Evolutionary conservation across 2,329 filamentous ascomycete species (phyloP).

Genomic region (Cladosporium sp.): DNA sequence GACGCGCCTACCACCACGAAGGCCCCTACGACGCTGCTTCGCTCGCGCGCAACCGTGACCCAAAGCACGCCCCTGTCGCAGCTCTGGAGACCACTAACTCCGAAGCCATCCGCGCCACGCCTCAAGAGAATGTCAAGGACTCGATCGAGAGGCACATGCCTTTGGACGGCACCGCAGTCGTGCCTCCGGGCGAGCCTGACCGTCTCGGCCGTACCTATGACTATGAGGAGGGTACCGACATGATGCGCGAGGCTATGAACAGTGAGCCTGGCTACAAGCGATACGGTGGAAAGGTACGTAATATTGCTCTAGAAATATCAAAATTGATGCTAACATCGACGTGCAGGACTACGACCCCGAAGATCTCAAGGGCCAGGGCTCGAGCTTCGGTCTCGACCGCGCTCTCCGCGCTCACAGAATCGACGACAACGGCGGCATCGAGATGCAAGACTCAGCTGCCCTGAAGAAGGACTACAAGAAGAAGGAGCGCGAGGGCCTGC

Average conservation of each 20-base stretch:
- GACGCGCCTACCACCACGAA: constrained; percentile 73
- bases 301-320: constrained; percentile 16
- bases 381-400: constrained; percentile 67
- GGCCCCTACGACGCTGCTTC: constrained; percentile 84
- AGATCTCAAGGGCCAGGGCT: constrained; percentile 77
- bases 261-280: constrained; percentile 70
- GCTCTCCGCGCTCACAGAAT: constrained; percentile 56
- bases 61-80: constrained; percentile 62
- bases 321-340: background rate
- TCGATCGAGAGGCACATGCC: constrained; percentile 67
- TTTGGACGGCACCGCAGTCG: constrained; percentile 68
- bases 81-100: constrained; percentile 67
- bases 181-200: constrained; percentile 69
- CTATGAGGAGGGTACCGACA: constrained; percentile 80
- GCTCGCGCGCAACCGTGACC: constrained; percentile 61
- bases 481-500: constrained; percentile 23
- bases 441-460: constrained; percentile 37
- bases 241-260: constrained; percentile 68
- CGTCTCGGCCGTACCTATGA: constrained; percentile 62
- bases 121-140: constrained; percentile 69
- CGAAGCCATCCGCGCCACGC: constrained; percentile 75
- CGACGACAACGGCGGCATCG: constrained; percentile 34
- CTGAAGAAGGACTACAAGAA: constrained; percentile 33
- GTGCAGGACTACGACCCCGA: constrained; percentile 59
- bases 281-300: constrained; percentile 63